Evolutionary conservation across 2,329 filamentous ascomycete species (phyloP).

Genomic region (Helminthosporium solani): DNA sequence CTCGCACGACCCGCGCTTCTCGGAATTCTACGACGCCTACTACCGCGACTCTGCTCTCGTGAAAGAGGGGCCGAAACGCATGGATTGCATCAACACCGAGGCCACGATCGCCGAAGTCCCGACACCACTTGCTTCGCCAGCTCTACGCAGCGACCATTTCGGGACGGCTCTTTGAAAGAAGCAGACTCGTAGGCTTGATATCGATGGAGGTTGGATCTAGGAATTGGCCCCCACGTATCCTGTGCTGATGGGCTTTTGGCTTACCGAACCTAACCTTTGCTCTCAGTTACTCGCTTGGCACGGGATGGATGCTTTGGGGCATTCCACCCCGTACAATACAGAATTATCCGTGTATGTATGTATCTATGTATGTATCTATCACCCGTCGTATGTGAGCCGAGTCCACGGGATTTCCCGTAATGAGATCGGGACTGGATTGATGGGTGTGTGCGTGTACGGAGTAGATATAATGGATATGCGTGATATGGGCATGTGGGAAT

Average conservation of each 20-base stretch:
- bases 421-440: too few relatives aligned
- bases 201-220: constrained; percentile 3
- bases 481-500: too few relatives aligned
- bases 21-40: constrained; percentile 45
- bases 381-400: too few relatives aligned
- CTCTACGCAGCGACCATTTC: constrained; percentile 4
- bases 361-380: too few relatives aligned
- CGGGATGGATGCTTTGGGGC: too few relatives aligned
- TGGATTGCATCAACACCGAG: constrained; percentile 20
- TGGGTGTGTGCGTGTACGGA: too few relatives aligned
- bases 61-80: constrained; percentile 14
- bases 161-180: not conserved
- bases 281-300: too few relatives aligned
- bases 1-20: constrained; percentile 30
- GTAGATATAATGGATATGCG: too few relatives aligned
- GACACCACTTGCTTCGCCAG: constrained; percentile 27
- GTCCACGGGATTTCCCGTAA: too few relatives aligned
- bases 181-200: not conserved
- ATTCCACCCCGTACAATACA: too few relatives aligned
- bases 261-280: not conserved
- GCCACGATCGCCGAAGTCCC: constrained; percentile 28
- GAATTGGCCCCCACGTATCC: not conserved
- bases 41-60: constrained; percentile 34
- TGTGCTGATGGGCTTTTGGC: not conserved
- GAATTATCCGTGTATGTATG: too few relatives aligned